These are phyloP conservation scores for Spergularia azorica DNA, from an alignment of 179 eudicot species.

Conservation along the genomic window DNA sequence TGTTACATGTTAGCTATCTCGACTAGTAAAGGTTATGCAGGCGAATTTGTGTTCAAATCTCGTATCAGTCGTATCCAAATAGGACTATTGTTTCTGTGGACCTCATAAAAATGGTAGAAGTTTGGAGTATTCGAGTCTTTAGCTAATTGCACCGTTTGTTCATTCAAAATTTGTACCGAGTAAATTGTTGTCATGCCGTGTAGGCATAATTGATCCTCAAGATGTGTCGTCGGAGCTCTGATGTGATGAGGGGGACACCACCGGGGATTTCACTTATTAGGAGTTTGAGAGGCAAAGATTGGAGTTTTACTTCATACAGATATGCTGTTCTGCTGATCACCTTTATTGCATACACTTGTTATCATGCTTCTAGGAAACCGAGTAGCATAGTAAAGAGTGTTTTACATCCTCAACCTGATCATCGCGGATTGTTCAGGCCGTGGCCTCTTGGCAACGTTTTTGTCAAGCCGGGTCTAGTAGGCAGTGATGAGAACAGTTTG, in stretches of 20 bases:
- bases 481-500: not conserved
- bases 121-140: not conserved
- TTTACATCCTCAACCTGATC: slow-evolving; percentile 56
- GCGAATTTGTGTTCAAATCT: too few relatives aligned
- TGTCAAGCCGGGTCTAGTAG: slow-evolving; percentile 31
- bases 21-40: too few relatives aligned
- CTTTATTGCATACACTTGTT: slow-evolving; percentile 77
- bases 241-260: slow-evolving; percentile 50
- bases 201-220: slow-evolving; percentile 27
- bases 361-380: slow-evolving; percentile 96
- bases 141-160: not conserved
- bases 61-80: too few relatives aligned
- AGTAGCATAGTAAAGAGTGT: slow-evolving; percentile 95
- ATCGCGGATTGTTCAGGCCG: slow-evolving; percentile 23
- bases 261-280: slow-evolving; percentile 67
- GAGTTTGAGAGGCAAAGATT: slow-evolving; percentile 67
- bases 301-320: slow-evolving; percentile 70
- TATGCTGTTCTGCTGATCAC: slow-evolving; percentile 69
- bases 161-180: not conserved
- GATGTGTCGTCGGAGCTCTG: slow-evolving; percentile 37
- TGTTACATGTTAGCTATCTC: too few relatives aligned
- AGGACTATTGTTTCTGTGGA: too few relatives aligned
- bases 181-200: not conserved
- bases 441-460: slow-evolving; percentile 85
- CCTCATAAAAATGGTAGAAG: too few relatives aligned